Percentiles rank a stretch among this genome's conserved stretches.
Evolutionary conservation across 2,329 filamentous ascomycete species (phyloP).

Genomic region (Rosellinia necatrix): DNA sequence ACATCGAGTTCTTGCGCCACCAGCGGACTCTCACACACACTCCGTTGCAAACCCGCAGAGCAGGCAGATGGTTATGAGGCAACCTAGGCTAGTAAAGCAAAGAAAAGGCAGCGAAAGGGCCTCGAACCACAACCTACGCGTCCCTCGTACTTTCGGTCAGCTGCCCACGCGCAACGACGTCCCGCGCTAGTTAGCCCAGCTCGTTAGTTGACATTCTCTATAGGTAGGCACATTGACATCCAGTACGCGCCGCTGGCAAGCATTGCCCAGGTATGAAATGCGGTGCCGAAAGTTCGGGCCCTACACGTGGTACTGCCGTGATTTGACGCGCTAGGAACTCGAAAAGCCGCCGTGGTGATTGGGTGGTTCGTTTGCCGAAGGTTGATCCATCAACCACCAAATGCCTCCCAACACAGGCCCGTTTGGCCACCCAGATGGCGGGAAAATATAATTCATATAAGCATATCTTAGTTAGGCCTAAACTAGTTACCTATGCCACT

Average conservation of each 20-base stretch:
- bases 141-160: not conserved
- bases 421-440: not conserved
- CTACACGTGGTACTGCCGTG: not conserved
- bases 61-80: too few species aligned
- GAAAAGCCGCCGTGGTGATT: slow-evolving; percentile 7
- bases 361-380: slow-evolving; percentile 8
- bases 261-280: slow-evolving; percentile 7
- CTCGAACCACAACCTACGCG: too few species aligned
- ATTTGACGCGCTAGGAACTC: not conserved
- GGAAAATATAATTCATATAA: not conserved
- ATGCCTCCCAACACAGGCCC: slow-evolving; percentile 4
- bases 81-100: too few species aligned
- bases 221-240: not conserved
- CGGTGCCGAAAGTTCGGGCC: not conserved
- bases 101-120: too few species aligned
- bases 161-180: not conserved
- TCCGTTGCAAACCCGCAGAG: not conserved
- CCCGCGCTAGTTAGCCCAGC: not conserved
- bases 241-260: not conserved
- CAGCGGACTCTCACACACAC: not conserved
- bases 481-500: too few species aligned
- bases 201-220: not conserved
- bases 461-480: too few species aligned
- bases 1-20: not conserved
- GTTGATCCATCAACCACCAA: slow-evolving; percentile 18